Evolutionary conservation across 495 filamentous ascomycete genomes (phyloP), one percentile per base, ranked within the genome.

Genomic region (Talaromyces adpressus): DNA sequence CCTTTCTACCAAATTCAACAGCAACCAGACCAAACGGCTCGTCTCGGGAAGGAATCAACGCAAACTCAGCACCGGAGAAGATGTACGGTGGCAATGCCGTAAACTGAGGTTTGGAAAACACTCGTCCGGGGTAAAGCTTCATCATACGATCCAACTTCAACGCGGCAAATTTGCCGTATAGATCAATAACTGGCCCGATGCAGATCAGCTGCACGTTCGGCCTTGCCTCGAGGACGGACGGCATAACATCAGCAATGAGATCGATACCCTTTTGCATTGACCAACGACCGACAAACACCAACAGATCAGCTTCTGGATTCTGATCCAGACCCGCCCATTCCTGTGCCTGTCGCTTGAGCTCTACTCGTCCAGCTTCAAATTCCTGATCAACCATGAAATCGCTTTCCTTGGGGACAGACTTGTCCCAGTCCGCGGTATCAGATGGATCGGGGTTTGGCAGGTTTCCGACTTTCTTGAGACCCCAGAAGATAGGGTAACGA

Each of bases 11-110:
- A 66, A 91, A 92, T 68, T 92, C 89, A 52, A 92, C 89, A 32
- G 89, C 89, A 3, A 91, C 89, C n/a, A 92, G 73, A 30, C 89
- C 89, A 65, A 92, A 92, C 0, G 89, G 89, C 70, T 92, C 89
- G 65, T 92, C 89, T 63, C 89, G 84, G 18, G 87, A 90, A 6
- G 89, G 89, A 62, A 92, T 91, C 34, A 92, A 76, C 16, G 89
- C 89, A 64, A 92, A 91, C 58, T 92, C 89, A 18, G 89, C 88
- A 20, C 89, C 89, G 57, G 84, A 89, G 74, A 91, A 91, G 65
- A 92, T 87, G 71, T 82, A 91, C 0, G 87, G 85, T 12, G 88
- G 89, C 1, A 92, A 76, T 0, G 85, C 81, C 0, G 88, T 91
- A 70, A 91, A 91, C 71, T 91, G 86, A 5, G 89, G 89, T 73